A percentile compares a stretch with the other conserved stretches of the same genome.
phyloP scores from a whole-genome alignment of 1,284 basidiomycete species.

The Boletellus deceptivus region DNA sequence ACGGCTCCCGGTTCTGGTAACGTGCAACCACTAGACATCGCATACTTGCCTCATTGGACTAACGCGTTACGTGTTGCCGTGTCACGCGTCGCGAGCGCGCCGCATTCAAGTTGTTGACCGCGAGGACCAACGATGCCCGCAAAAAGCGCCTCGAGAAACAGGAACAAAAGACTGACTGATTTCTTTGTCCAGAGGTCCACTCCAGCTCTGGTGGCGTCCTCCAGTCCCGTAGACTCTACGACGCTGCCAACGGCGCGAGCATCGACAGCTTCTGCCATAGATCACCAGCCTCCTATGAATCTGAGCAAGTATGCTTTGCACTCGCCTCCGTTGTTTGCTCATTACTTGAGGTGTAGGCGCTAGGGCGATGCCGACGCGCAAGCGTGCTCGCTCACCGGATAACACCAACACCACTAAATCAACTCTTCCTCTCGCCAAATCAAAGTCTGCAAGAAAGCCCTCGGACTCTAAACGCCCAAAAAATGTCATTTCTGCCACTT shows the following conservation, averaged over 20 bases:
- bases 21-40: no score
- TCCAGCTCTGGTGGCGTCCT: slow-evolving; percentile 3
- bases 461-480: slow-evolving; percentile 3
- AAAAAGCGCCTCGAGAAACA: slow-evolving; percentile 10
- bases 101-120: not conserved
- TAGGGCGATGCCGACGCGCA: slow-evolving; percentile 17
- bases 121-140: slow-evolving; percentile 17
- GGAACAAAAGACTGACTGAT: slow-evolving; percentile 28
- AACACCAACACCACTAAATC: not conserved
- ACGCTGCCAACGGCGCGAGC: slow-evolving; percentile 10
- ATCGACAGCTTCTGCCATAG: not conserved
- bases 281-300: not conserved
- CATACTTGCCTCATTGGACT: not conserved
- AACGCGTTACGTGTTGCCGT: slow-evolving; percentile 14
- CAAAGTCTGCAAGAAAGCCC: slow-evolving; percentile 14
- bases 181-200: slow-evolving; percentile 23
- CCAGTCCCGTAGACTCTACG: not conserved
- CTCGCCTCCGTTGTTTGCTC: slow-evolving; percentile 1
- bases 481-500: slow-evolving; percentile 9
- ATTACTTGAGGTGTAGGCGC: slow-evolving; percentile 12
- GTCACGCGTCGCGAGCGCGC: slow-evolving; percentile 17
- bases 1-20: no score
- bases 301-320: slow-evolving; percentile 10
- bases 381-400: slow-evolving; percentile 32
- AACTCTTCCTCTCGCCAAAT: slow-evolving; percentile 9